Conservation (phyloP, 176 grass and related monocot genomes). For the Pontederia paniculata region DNA sequence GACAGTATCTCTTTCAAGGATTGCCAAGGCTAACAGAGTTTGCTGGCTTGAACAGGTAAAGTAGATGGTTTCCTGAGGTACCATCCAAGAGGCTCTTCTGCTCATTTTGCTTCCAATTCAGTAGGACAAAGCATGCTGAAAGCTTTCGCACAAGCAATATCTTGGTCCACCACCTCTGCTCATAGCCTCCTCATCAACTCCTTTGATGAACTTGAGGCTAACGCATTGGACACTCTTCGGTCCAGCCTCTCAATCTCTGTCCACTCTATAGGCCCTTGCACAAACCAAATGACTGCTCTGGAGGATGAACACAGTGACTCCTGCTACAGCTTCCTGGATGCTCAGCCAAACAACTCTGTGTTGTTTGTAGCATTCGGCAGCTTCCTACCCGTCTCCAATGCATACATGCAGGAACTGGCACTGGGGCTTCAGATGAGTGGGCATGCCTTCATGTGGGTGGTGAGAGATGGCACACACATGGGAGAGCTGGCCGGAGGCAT, state of each 20-base stretch:
- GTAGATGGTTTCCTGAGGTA: background rate
- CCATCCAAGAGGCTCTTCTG: background rate
- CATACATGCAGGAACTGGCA: conserved; percentile 44
- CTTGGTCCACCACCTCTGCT: conserved; percentile 24
- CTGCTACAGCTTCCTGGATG: conserved; percentile 35
- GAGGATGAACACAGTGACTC: conserved; percentile 2
- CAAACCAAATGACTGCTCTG: conserved; percentile 5
- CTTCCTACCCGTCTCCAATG: conserved; percentile 21
- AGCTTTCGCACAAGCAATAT: background rate
- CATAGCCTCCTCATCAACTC: conserved; percentile 60
- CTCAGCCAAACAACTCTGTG: conserved; percentile 32
- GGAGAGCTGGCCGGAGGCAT: conserved; percentile 16
- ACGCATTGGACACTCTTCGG: conserved; percentile 22
- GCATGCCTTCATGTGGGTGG: conserved; percentile 43
- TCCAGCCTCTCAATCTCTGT: conserved; percentile 20
- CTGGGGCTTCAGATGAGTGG: conserved; percentile 23
- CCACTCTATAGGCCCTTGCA: conserved; percentile 11
- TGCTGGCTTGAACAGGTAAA: background rate
- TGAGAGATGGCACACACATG: conserved; percentile 13
- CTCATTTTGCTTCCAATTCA: conserved; percentile 4
- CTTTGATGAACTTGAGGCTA: conserved; percentile 37
- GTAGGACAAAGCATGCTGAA: conserved; percentile 1
- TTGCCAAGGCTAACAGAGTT: background rate
- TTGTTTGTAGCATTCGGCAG: conserved; percentile 70
- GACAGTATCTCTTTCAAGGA: too few species aligned